Conservation (phyloP, 495 filamentous ascomycete genomes). For the Penicillium bialowiezense region DNA sequence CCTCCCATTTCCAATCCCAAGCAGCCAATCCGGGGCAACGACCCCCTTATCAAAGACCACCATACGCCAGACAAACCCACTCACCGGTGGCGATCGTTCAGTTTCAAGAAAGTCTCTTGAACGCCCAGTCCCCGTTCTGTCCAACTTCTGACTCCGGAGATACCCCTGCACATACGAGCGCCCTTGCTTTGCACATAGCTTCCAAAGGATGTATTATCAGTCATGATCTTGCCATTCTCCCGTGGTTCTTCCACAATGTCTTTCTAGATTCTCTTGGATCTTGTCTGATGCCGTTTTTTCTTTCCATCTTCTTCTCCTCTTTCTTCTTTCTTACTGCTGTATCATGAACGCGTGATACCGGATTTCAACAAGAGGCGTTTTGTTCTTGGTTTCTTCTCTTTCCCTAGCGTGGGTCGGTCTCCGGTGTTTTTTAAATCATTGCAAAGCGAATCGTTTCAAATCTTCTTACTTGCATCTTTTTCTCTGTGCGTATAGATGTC, state of each 20-base stretch:
- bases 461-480: too few species aligned
- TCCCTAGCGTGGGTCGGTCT: too few species aligned
- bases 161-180: conserved; percentile 28
- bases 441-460: neutral
- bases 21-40: neutral
- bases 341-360: conserved; percentile 29
- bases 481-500: neutral
- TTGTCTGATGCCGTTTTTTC: neutral
- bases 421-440: conserved; percentile 1
- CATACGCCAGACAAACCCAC: conserved; percentile 13
- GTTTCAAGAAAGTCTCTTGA: conserved; percentile 22
- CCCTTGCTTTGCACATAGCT: conserved; percentile 36
- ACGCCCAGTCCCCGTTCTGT: conserved; percentile 7
- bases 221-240: conserved; percentile 19
- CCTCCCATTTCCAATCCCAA: conserved; percentile 15
- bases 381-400: neutral
- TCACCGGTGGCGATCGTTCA: conserved; percentile 27
- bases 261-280: conserved; percentile 19
- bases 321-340: conserved; percentile 12
- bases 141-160: conserved; percentile 15
- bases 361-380: conserved; percentile 30
- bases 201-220: conserved; percentile 37
- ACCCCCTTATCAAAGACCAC: conserved; percentile 9
- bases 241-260: conserved; percentile 14
- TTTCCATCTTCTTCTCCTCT: conserved; percentile 14